phyloP scores from a whole-genome alignment of 495 filamentous ascomycete genomes.

The Trichocladium antarcticum region DNA sequence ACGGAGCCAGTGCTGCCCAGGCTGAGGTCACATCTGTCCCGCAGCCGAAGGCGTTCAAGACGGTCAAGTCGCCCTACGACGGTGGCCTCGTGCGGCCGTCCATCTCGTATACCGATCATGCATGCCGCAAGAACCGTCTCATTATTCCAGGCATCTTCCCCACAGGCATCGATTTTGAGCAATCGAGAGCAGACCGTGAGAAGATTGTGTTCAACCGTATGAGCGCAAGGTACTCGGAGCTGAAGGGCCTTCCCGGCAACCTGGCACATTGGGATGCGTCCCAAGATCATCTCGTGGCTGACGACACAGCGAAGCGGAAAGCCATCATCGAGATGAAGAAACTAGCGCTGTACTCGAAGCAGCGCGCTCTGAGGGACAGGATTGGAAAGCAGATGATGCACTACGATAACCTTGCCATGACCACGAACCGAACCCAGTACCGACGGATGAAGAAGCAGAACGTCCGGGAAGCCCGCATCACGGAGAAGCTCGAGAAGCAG shows the following conservation, averaged over 20 bases:
- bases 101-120: slow-evolving; percentile 74
- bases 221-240: slow-evolving; percentile 64
- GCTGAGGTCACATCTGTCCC: slow-evolving; percentile 20
- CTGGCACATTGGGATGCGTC: slow-evolving; percentile 74
- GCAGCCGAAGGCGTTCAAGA: slow-evolving; percentile 38
- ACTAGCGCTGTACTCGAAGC: slow-evolving; percentile 70
- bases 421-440: slow-evolving; percentile 77
- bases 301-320: slow-evolving; percentile 77
- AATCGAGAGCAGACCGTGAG: slow-evolving; percentile 73
- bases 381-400: slow-evolving; percentile 83
- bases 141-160: slow-evolving; percentile 82
- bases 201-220: slow-evolving; percentile 83
- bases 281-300: slow-evolving; percentile 54
- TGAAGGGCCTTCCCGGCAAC: slow-evolving; percentile 72
- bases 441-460: slow-evolving; percentile 94
- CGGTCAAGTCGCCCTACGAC: slow-evolving; percentile 56
- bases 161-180: slow-evolving; percentile 72
- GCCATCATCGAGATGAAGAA: slow-evolving; percentile 89
- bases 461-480: slow-evolving; percentile 89
- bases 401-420: slow-evolving; percentile 90
- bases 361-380: slow-evolving; percentile 70
- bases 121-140: slow-evolving; percentile 54
- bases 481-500: slow-evolving; percentile 97
- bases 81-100: slow-evolving; percentile 37
- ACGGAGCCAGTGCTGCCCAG: slow-evolving; percentile 20